Conservation (phyloP, 1,284 basidiomycete species). For the Leccinum subrobustum region DNA sequence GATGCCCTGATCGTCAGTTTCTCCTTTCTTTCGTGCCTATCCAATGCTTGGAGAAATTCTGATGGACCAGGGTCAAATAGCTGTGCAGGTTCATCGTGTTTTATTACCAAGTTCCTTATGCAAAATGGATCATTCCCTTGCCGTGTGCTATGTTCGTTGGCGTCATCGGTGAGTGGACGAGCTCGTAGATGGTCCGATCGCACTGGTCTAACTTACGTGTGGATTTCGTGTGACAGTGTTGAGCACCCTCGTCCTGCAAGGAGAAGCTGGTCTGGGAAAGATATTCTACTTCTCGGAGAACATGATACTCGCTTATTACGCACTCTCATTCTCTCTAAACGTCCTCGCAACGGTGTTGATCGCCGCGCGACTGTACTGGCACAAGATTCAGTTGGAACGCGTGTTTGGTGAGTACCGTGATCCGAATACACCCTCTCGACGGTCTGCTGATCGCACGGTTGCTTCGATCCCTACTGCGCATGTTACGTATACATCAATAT, state of each 20-base stretch:
- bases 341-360: conserved; percentile 39
- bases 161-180: conserved; percentile 22
- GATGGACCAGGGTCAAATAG: conserved; percentile 9
- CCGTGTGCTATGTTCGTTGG: conserved; percentile 26
- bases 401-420: conserved; percentile 29
- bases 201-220: not conserved
- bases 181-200: not conserved
- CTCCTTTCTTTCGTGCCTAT: not conserved
- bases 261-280: conserved; percentile 16
- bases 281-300: conserved; percentile 27
- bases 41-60: not conserved
- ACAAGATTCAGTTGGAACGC: conserved; percentile 27
- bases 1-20: conserved; percentile 29
- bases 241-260: conserved; percentile 20
- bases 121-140: conserved; percentile 29
- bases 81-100: conserved; percentile 29
- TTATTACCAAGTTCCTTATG: conserved; percentile 24
- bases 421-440: not conserved
- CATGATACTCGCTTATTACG: conserved; percentile 30
- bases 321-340: conserved; percentile 38
- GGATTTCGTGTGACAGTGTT: conserved; percentile 10
- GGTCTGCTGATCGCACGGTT: conserved; percentile 2
- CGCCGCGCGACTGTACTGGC: conserved; percentile 34
- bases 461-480: not conserved
- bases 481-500: not conserved